phyloP scores from a whole-genome alignment of 768 basidiomycete species.

The Collybia sordida region DNA sequence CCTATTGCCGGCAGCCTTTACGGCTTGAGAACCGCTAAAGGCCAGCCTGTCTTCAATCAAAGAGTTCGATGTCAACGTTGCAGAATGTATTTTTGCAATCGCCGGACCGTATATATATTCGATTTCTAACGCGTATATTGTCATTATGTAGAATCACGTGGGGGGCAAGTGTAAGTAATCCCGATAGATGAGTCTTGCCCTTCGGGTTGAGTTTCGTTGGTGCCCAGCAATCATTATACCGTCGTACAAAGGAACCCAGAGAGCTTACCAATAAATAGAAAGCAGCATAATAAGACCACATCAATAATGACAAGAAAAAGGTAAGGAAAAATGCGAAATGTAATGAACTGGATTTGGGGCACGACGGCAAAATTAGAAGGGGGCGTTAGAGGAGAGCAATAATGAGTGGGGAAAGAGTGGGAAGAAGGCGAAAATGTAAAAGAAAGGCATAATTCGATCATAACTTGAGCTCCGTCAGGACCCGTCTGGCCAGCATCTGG shows the following conservation, averaged over 20 bases:
- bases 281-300: conserved; percentile 5
- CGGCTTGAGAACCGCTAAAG: no score
- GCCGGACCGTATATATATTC: no score
- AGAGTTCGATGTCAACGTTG: no score
- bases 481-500: conserved; percentile 89
- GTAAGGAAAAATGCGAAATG: background rate
- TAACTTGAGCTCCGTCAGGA: conserved; percentile 85
- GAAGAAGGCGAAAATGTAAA: conserved; percentile 8
- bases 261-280: conserved; percentile 12
- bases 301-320: background rate
- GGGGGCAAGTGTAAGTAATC: no score
- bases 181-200: no score
- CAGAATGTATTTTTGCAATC: no score
- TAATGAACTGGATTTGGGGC: background rate
- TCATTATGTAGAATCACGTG: no score
- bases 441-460: conserved; percentile 33
- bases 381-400: background rate
- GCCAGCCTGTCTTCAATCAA: no score
- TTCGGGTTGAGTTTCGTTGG: background rate
- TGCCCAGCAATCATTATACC: background rate
- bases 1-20: no score
- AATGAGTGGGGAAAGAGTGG: background rate
- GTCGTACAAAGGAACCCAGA: conserved; percentile 3
- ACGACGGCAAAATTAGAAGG: background rate
- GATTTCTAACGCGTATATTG: no score